Percentiles rank a stretch among this genome's conserved stretches.
Evolutionary conservation across 2,329 filamentous ascomycete genomes (phyloP).

Genomic region (Cryphonectria naterciae): DNA sequence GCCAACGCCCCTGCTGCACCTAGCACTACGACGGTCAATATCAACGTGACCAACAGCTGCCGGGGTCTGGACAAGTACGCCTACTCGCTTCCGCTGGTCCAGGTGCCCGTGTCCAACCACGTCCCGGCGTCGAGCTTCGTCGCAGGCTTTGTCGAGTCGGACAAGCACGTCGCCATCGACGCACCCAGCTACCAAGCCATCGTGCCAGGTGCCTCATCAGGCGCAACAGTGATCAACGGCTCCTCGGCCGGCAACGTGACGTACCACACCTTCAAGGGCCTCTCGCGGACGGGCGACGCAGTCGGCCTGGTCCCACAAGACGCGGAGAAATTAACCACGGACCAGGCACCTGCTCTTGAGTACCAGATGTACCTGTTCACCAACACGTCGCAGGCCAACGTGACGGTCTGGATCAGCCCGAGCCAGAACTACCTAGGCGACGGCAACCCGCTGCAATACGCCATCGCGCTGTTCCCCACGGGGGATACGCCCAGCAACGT

Average conservation of each 20-base stretch:
- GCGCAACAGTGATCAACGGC: slow-evolving; percentile 28
- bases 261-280: slow-evolving; percentile 57
- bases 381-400: slow-evolving; percentile 46
- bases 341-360: slow-evolving; percentile 58
- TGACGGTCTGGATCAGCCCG: slow-evolving; percentile 57
- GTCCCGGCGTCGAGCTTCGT: slow-evolving; percentile 55
- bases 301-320: slow-evolving; percentile 60
- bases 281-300: slow-evolving; percentile 62
- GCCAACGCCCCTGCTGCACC: slow-evolving; percentile 40
- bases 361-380: slow-evolving; percentile 67
- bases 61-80: slow-evolving; percentile 47
- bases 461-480: slow-evolving; percentile 49
- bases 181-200: slow-evolving; percentile 55
- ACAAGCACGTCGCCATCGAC: slow-evolving; percentile 60
- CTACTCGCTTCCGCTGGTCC: slow-evolving; percentile 48
- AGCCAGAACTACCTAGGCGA: slow-evolving; percentile 58
- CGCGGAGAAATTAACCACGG: slow-evolving; percentile 52
- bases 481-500: slow-evolving; percentile 37
- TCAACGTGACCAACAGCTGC: slow-evolving; percentile 57
- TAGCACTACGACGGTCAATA: slow-evolving; percentile 51
- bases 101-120: slow-evolving; percentile 58
- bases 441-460: slow-evolving; percentile 54
- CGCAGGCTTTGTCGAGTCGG: slow-evolving; percentile 65
- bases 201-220: slow-evolving; percentile 35
- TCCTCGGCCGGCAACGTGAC: slow-evolving; percentile 36